Conservation (phyloP, 108 stramenopile species). For the Cyclotella atomus region DNA sequence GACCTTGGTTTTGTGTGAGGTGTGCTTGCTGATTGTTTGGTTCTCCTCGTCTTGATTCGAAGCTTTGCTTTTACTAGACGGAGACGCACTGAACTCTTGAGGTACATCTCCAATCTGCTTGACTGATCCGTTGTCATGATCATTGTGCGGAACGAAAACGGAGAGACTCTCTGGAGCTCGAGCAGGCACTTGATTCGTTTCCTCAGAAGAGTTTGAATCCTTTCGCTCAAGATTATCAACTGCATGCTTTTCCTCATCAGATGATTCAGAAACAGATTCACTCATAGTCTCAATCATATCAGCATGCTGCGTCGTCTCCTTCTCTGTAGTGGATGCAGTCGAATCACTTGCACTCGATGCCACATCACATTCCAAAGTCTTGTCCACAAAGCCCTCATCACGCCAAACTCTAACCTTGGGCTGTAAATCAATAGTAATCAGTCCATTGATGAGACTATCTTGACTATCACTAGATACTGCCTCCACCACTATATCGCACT, state of each 20-base stretch:
- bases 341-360: not conserved
- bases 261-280: too few relatives aligned
- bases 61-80: not conserved
- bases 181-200: not conserved
- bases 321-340: too few relatives aligned
- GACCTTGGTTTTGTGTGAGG: not conserved
- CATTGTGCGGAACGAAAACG: not conserved
- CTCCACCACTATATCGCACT: not conserved
- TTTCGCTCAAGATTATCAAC: too few relatives aligned
- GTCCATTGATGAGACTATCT: slow-evolving; percentile 4
- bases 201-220: not conserved
- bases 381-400: not conserved
- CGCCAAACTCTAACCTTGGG: not conserved
- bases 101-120: not conserved
- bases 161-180: not conserved
- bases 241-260: too few relatives aligned
- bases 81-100: not conserved
- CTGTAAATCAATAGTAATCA: slow-evolving; percentile 8
- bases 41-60: too few relatives aligned
- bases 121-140: not conserved
- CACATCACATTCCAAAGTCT: not conserved
- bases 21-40: not conserved
- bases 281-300: too few relatives aligned
- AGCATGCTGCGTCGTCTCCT: too few relatives aligned
- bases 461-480: not conserved